These are phyloP conservation scores for Tylopilus subfusipes DNA, from an alignment of 768 basidiomycete genomes.

Conservation along the genomic window DNA sequence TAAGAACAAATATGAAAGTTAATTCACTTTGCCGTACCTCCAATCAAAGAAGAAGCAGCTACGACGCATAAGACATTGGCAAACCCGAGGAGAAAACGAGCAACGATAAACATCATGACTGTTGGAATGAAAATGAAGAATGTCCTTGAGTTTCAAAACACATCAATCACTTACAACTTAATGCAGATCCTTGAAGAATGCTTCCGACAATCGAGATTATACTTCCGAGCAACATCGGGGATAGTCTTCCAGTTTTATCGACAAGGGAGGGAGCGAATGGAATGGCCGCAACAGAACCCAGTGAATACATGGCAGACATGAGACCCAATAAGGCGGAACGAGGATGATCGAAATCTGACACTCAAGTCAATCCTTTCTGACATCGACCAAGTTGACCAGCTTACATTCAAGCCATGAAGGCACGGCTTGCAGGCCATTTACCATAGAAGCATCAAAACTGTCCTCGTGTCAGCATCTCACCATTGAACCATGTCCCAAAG, in stretches of 20 bases:
- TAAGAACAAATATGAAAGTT: not conserved
- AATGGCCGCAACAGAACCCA: conserved; percentile 51
- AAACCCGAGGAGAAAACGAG: conserved; percentile 17
- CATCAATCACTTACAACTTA: conserved; percentile 2
- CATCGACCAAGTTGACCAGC: conserved; percentile 3
- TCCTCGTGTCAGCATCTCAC: not conserved
- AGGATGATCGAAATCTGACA: conserved; percentile 50
- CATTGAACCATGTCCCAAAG: not conserved
- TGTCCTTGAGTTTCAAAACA: not conserved
- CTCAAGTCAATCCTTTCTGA: not conserved
- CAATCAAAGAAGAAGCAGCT: conserved; percentile 22
- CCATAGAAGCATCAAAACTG: conserved; percentile 46
- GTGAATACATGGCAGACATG: conserved; percentile 49
- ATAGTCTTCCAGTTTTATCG: conserved; percentile 10
- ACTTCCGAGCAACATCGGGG: conserved; percentile 8
- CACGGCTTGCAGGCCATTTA: conserved; percentile 61
- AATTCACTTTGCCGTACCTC: conserved; percentile 7
- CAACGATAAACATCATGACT: conserved; percentile 10
- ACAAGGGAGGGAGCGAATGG: conserved; percentile 32
- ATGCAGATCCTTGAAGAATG: conserved; percentile 15
- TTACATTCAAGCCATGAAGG: conserved; percentile 53
- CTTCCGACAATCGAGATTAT: conserved; percentile 6
- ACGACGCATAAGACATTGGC: conserved; percentile 14
- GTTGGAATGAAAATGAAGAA: not conserved
- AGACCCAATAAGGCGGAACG: conserved; percentile 39